Evolutionary conservation across 2,329 filamentous ascomycete genomes (phyloP).

Genomic region (Fusarium sp.): DNA sequence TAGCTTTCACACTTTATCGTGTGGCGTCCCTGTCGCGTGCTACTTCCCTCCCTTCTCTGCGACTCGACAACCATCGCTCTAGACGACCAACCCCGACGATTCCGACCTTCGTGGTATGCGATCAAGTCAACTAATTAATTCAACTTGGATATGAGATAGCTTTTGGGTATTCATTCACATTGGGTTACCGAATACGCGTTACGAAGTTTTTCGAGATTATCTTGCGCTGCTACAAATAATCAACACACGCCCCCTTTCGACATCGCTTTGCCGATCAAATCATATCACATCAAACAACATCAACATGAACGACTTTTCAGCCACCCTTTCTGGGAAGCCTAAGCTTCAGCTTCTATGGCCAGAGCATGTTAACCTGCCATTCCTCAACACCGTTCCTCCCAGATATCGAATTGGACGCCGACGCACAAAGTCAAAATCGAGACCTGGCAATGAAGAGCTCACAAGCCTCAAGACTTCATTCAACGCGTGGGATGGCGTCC

Average conservation of each 20-base stretch:
- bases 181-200: constrained; percentile 40
- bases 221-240: constrained; percentile 17
- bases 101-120: constrained; percentile 32
- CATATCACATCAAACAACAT: constrained; percentile 12
- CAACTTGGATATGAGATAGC: constrained; percentile 52
- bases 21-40: constrained; percentile 45
- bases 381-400: constrained; percentile 56
- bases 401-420: constrained; percentile 55
- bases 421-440: constrained; percentile 55
- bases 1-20: constrained; percentile 31
- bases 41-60: constrained; percentile 36
- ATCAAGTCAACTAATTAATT: constrained; percentile 37
- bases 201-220: constrained; percentile 29
- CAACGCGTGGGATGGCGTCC: constrained; percentile 80
- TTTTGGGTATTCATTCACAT: constrained; percentile 51
- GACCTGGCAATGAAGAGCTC: constrained; percentile 67
- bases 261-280: constrained; percentile 17
- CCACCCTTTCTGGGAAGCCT: constrained; percentile 54
- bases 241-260: constrained; percentile 14
- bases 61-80: constrained; percentile 39
- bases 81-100: constrained; percentile 38
- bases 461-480: constrained; percentile 83
- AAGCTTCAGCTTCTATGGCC: constrained; percentile 55
- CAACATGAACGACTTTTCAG: constrained; percentile 55
- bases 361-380: constrained; percentile 55